Evolutionary conservation across 768 basidiomycete genomes (phyloP), one percentile per base, ranked within the genome.

Genomic region (Gyrodon lividus): DNA sequence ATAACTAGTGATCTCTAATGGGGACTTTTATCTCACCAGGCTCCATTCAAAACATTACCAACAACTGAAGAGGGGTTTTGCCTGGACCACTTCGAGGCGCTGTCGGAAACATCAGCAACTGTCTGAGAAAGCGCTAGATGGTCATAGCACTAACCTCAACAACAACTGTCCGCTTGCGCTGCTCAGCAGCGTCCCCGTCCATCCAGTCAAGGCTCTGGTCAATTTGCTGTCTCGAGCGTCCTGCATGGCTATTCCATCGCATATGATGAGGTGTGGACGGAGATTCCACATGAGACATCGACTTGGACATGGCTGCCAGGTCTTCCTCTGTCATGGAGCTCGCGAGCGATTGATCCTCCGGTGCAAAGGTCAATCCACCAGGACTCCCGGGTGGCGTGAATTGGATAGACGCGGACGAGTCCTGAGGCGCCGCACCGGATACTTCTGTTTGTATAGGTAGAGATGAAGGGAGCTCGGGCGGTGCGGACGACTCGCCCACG

Each of bases 21-120:
- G 35, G 35, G 10, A 44, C 42, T 10, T n/a, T 43, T 22, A 23
- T 55, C 28, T 43, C 37, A 43, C 40, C 12, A 42, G 2, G 24
- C 13, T 23, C 14, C 22, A 35, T 33, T n/a, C 33, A 41, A 41
- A 35, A 41, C 16, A 48, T 62, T 64, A 88, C 84, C 86, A 92
- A 61, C 87, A 89, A 47, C 82, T 79, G 54, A 87, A 81, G 49
- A 92, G 67, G 4, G 89, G 86, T 54, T 78, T 83, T 50, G 75
- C 80, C 56, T 83, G 77, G 20, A 91, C 77, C 39, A 76, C 84
- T 67, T 92, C 90, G 58, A 91, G 69, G 19, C 89, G 85, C 89
- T 92, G 59, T 3, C 23, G 40, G 14, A 40, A 30, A 37, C 24
- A 24, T 59, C 26, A 54, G 53, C 20, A 52, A n/a, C 13, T 6